Base-by-base conservation (phyloP, 768 basidiomycete species). In the Megacollybia marginata region DNA sequence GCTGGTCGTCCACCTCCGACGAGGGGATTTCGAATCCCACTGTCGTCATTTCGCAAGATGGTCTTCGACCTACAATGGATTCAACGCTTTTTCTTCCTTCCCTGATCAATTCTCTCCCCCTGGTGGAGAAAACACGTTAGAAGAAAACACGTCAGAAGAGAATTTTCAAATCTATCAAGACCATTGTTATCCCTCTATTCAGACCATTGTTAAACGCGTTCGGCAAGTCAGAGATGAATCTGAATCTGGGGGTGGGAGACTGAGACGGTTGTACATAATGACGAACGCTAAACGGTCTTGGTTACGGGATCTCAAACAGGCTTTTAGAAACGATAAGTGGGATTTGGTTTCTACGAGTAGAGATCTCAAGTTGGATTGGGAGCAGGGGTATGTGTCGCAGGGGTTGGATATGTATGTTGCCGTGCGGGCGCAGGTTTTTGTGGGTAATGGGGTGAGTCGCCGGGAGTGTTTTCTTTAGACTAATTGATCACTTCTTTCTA, bases 321-420 rank as follows among this genome's bases (percentile, higher is more conserved):
- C n/a, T 13, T 15, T 23, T 33, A 34, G 34, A 16, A 62, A 64
- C 23, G 60, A 68, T 52, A 60, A 55, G 15, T 80, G 81, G 80
- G 69, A 76, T 8, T 65, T 63, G 10, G 67, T 85, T 32, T 59
- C 66, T 48, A 82, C 71, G 32, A 83, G 79, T 48, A 64, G 77
- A 16, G 82, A 86, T 59, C 53, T 86, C 42, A 48, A 57, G 33
- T 56, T 83, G 16, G 69, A 65, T 10, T 72, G 73, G 73, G 80
- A 83, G 58, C 75, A 78, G 48, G 73, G 73, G 53, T 74, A 74
- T 10, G 73, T 83, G 9, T 65, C 73, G 18, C 79, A 83, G 62
- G 73, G 78, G 4, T 62, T 82, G 57, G 85, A 88, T 61, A 85
- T 86, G 83, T 68, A 81, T 54, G 74, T 86, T 38, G 84, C 73